These are phyloP conservation scores for Ustilago cynodontis DNA, from an alignment of 1,284 basidiomycete genomes.

Conservation along the genomic window DNA sequence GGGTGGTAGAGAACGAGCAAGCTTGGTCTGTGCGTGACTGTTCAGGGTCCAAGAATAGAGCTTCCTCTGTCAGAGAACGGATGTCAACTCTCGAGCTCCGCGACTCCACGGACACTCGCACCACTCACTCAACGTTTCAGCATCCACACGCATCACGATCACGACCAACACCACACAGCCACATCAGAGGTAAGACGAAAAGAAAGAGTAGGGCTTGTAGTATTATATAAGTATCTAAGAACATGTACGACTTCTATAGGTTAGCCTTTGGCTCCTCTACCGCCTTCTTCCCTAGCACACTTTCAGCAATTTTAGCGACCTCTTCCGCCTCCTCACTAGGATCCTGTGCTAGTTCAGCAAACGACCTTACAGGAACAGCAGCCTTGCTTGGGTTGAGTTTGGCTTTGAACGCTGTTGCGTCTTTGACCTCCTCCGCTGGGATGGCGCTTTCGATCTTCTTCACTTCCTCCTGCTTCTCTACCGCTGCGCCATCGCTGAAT, in stretches of 20 bases:
- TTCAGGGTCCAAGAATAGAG: too few species aligned
- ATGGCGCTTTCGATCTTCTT: conserved; percentile 70
- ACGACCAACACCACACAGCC: too few species aligned
- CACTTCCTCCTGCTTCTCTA: conserved; percentile 73
- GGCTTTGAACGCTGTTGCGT: conserved; percentile 81
- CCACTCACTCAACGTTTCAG: neutral
- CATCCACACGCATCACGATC: neutral
- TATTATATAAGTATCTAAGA: conserved; percentile 5
- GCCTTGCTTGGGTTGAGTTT: conserved; percentile 73
- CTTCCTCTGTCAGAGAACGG: neutral
- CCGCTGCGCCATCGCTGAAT: conserved; percentile 62
- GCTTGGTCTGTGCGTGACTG: neutral
- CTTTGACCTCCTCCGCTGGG: conserved; percentile 75
- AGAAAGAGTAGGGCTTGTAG: conserved; percentile 12
- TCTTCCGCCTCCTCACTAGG: conserved; percentile 43
- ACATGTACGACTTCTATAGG: conserved; percentile 10
- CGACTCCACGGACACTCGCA: too few species aligned
- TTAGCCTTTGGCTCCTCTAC: conserved; percentile 39
- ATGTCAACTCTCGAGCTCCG: neutral
- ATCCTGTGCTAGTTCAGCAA: conserved; percentile 42
- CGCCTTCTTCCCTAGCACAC: conserved; percentile 12
- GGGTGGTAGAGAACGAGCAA: neutral
- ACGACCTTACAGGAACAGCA: conserved; percentile 70
- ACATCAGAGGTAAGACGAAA: neutral
- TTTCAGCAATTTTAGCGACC: conserved; percentile 25